These are phyloP conservation scores for Hericium rajendrae DNA, from an alignment of 768 basidiomycete species.

Conservation along the genomic window DNA sequence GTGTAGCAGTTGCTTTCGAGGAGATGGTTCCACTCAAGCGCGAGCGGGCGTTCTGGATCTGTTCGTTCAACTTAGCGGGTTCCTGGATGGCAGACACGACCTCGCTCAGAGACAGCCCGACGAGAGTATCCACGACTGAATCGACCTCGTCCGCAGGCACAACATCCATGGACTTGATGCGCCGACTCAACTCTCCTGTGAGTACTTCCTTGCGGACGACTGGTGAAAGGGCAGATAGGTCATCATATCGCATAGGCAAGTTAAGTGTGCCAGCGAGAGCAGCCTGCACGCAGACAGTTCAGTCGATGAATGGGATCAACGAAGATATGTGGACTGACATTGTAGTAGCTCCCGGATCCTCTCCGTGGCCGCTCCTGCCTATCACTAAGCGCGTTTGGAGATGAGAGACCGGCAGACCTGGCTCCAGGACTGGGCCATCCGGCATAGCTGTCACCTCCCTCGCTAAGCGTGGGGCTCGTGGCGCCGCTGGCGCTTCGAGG, in stretches of 20 bases:
- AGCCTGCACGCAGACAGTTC: constrained; percentile 37
- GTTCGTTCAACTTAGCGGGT: constrained; percentile 51
- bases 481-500: constrained; percentile 76
- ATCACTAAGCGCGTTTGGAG: constrained; percentile 45
- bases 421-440: constrained; percentile 71
- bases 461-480: constrained; percentile 76
- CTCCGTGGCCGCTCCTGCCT: constrained; percentile 57
- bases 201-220: constrained; percentile 83
- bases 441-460: constrained; percentile 65
- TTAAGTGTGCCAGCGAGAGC: constrained; percentile 73
- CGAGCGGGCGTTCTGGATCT: constrained; percentile 35
- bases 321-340: constrained; percentile 34
- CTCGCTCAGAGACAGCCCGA: constrained; percentile 61
- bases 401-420: constrained; percentile 40
- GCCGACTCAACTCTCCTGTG: constrained; percentile 71
- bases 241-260: constrained; percentile 81
- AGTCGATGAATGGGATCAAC: constrained; percentile 1
- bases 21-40: background rate
- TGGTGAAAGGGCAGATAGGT: constrained; percentile 71
- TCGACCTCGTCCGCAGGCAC: constrained; percentile 51
- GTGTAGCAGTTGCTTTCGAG: constrained; percentile 25
- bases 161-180: constrained; percentile 48
- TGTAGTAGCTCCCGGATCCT: constrained; percentile 82
- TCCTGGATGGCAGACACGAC: constrained; percentile 73
- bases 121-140: constrained; percentile 61